These are phyloP conservation scores for Huntiella decipiens DNA, from an alignment of 2,329 filamentous ascomycete genomes.

Conservation along the genomic window DNA sequence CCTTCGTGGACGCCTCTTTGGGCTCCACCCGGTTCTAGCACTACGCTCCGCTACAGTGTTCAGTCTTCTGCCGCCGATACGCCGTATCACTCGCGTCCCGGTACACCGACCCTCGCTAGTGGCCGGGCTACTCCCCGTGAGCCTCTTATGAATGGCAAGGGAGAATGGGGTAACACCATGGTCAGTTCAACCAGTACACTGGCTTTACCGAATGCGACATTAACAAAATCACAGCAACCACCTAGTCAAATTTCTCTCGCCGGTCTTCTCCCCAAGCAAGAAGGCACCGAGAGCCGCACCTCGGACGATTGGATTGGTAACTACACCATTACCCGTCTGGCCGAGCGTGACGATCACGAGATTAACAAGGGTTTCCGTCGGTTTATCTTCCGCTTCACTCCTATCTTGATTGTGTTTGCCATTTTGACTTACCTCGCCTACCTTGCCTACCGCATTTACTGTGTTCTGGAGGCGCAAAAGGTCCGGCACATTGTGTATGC, in stretches of 20 bases:
- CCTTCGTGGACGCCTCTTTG: conserved; percentile 9
- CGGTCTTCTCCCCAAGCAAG: conserved; percentile 19
- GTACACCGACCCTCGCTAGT: conserved; percentile 17
- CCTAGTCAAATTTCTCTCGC: conserved; percentile 25
- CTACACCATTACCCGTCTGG: conserved; percentile 20
- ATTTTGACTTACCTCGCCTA: conserved; percentile 28
- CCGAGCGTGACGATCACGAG: conserved; percentile 25
- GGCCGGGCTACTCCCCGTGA: conserved; percentile 16
- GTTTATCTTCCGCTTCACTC: conserved; percentile 21
- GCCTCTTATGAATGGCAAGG: conserved; percentile 12
- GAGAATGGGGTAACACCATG: conserved; percentile 14
- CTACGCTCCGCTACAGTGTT: conserved; percentile 11
- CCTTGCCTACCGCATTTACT: conserved; percentile 30
- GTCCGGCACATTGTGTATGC: conserved; percentile 22
- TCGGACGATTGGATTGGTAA: conserved; percentile 8
- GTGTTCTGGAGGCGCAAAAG: conserved; percentile 32
- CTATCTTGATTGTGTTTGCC: conserved; percentile 23
- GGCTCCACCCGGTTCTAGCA: conserved; percentile 6
- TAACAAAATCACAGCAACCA: conserved; percentile 19
- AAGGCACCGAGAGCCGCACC: conserved; percentile 12
- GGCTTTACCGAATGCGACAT: conserved; percentile 13
- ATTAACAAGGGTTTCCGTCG: conserved; percentile 27
- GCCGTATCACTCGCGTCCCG: conserved; percentile 14
- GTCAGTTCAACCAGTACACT: conserved; percentile 10
- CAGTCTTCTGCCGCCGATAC: conserved; percentile 12